phyloP scores from a whole-genome alignment of 129 eudicot species.

The Arctium lappa region DNA sequence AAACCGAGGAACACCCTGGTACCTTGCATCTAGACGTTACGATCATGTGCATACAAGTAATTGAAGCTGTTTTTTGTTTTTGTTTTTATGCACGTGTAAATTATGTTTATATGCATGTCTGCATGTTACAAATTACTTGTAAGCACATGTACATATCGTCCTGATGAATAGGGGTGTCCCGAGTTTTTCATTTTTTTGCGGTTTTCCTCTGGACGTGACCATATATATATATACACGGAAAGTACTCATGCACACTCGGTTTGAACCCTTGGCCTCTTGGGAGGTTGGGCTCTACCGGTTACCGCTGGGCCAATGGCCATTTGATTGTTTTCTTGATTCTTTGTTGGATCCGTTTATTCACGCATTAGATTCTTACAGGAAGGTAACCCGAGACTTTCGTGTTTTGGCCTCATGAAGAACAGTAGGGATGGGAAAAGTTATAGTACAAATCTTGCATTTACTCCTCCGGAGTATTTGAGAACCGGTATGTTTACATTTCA shows the following conservation, averaged over 20 bases:
- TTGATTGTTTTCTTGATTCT: neutral
- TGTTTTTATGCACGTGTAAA: no score
- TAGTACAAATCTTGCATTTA: slow-evolving; percentile 65
- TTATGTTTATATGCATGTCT: no score
- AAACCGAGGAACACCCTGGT: no score
- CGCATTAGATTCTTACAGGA: slow-evolving; percentile 33
- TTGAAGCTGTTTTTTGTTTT: no score
- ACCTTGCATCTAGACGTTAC: no score
- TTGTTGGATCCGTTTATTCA: slow-evolving; percentile 1
- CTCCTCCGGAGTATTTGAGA: slow-evolving; percentile 71
- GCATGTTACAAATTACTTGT: no score
- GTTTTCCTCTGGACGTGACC: no score
- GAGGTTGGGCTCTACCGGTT: neutral
- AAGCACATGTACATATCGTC: no score
- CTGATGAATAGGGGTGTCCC: no score
- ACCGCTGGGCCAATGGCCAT: neutral
- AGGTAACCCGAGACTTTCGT: slow-evolving; percentile 66
- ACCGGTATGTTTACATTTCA: slow-evolving; percentile 39
- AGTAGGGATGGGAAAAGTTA: slow-evolving; percentile 72
- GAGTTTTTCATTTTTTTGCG: no score
- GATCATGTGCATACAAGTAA: no score
- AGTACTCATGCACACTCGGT: neutral
- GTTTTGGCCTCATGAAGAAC: slow-evolving; percentile 72
- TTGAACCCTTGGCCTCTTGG: neutral
- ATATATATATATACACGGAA: neutral